Conservation (phyloP, 1,284 basidiomycete genomes). For the Kalmanozyma brasiliensis region DNA sequence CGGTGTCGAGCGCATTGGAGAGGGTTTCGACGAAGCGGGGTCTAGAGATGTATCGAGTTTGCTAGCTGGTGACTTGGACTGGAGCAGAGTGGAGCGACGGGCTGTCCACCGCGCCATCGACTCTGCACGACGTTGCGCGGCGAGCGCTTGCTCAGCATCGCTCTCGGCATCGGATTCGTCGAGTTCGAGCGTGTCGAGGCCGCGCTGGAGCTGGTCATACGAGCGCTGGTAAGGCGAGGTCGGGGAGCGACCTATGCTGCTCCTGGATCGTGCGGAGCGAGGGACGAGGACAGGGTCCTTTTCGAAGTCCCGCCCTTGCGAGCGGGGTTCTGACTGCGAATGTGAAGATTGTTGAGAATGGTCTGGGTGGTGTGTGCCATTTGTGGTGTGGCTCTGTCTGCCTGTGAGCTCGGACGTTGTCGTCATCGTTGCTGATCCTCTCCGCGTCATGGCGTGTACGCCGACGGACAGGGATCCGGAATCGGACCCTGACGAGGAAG, state of each 20-base stretch:
- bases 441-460: conserved; percentile 17
- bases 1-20: conserved; percentile 4
- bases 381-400: background rate
- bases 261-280: conserved; percentile 3
- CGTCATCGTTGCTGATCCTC: background rate
- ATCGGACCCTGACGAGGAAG: conserved; percentile 35
- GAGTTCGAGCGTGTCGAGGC: conserved; percentile 22
- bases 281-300: conserved; percentile 36
- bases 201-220: conserved; percentile 31
- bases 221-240: conserved; percentile 26
- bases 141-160: conserved; percentile 20
- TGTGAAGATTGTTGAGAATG: conserved; percentile 13
- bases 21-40: background rate
- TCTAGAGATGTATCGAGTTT: conserved; percentile 2
- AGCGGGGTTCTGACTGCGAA: conserved; percentile 20
- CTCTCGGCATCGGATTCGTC: conserved; percentile 33
- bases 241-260: conserved; percentile 7
- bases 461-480: conserved; percentile 28
- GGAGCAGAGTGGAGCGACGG: conserved; percentile 11
- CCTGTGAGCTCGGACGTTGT: background rate
- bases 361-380: conserved; percentile 2
- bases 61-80: background rate
- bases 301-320: conserved; percentile 32
- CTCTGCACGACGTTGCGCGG: conserved; percentile 26
- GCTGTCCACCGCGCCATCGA: conserved; percentile 43